Conservation (phyloP, 306 rosid genomes). For the Begonia fuchsioides region DNA sequence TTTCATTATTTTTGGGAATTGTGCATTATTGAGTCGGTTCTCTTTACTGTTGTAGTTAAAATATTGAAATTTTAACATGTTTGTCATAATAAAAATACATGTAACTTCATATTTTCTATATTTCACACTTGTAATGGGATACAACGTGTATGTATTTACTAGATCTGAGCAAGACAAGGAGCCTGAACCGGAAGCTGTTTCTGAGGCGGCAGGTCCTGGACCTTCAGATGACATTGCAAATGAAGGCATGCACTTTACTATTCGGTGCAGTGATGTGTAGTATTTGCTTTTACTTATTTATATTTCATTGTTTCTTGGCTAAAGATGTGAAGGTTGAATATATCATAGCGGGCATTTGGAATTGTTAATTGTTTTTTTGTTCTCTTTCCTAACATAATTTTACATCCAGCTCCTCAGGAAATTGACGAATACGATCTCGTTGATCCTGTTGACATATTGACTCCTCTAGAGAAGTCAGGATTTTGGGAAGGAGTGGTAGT, state of each 20-base stretch:
- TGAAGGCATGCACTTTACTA: slow-evolving; percentile 42
- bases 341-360: background rate
- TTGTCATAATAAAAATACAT: too few relatives aligned
- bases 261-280: background rate
- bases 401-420: slow-evolving; percentile 71
- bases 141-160: slow-evolving; percentile 8
- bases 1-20: too few relatives aligned
- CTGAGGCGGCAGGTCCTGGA: slow-evolving; percentile 70
- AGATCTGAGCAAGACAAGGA: slow-evolving; percentile 99
- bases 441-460: slow-evolving; percentile 95
- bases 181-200: slow-evolving; percentile 68
- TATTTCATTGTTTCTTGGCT: slow-evolving; percentile 8
- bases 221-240: slow-evolving; percentile 53
- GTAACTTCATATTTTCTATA: background rate
- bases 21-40: too few relatives aligned
- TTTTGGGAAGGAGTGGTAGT: slow-evolving; percentile 99
- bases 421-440: slow-evolving; percentile 95
- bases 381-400: slow-evolving; percentile 11
- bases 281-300: background rate
- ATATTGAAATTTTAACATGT: too few relatives aligned
- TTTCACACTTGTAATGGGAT: slow-evolving; percentile 3
- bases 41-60: too few relatives aligned
- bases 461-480: slow-evolving; percentile 93
- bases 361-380: slow-evolving; percentile 4
- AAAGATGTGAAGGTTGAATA: background rate